phyloP scores from a whole-genome alignment of 2,329 filamentous ascomycete species.

The Mollisia scopiformis region DNA sequence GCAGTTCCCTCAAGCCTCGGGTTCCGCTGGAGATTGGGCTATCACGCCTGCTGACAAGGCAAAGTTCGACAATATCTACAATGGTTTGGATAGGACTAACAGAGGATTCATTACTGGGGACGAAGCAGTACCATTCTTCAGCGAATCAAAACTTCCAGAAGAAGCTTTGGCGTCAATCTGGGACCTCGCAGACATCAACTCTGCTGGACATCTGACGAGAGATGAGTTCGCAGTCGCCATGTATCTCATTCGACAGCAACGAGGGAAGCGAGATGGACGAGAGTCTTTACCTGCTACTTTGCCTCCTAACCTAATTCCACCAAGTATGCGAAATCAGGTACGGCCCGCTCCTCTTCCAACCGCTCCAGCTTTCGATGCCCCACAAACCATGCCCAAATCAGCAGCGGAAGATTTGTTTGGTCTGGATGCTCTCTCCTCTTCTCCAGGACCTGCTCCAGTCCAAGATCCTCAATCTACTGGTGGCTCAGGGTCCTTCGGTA shows the following conservation, averaged over 20 bases:
- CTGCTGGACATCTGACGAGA: constrained; percentile 79
- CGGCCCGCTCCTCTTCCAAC: constrained; percentile 49
- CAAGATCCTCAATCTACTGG: constrained; percentile 72
- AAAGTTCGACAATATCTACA: constrained; percentile 86
- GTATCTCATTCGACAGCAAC: constrained; percentile 92
- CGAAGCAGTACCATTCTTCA: constrained; percentile 92
- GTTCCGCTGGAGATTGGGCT: constrained; percentile 72
- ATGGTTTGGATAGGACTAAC: constrained; percentile 77
- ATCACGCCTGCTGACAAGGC: constrained; percentile 82
- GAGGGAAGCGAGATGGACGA: constrained; percentile 66
- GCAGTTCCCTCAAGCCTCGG: constrained; percentile 31
- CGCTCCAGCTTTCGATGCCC: constrained; percentile 46
- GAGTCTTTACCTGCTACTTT: constrained; percentile 73
- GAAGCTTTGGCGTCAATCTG: constrained; percentile 92
- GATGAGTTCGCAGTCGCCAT: constrained; percentile 98
- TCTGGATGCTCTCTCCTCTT: constrained; percentile 70
- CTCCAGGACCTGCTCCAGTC: constrained; percentile 48
- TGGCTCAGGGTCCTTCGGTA: constrained; percentile 60
- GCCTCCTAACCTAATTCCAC: constrained; percentile 81
- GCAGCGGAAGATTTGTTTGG: constrained; percentile 94
- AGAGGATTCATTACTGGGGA: constrained; percentile 89
- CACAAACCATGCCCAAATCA: constrained; percentile 64
- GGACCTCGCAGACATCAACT: constrained; percentile 95
- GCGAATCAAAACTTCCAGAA: constrained; percentile 86
- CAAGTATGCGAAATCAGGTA: constrained; percentile 73